These are phyloP conservation scores for Exsudoporus frostii DNA, from an alignment of 768 basidiomycete species.

Conservation along the genomic window DNA sequence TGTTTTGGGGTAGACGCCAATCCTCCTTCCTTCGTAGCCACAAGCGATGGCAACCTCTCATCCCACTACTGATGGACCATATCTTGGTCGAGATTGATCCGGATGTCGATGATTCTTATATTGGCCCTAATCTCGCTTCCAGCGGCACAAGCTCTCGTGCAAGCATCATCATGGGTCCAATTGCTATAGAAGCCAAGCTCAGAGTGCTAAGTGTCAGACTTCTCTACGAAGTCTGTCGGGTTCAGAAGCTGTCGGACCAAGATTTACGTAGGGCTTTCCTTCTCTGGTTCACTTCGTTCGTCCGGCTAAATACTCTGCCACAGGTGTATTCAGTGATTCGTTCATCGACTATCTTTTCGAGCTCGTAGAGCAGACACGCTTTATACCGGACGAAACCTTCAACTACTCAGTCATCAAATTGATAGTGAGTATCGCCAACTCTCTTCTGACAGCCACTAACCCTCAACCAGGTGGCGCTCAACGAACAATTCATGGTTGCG, in stretches of 20 bases:
- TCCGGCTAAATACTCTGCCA: slow-evolving; percentile 1
- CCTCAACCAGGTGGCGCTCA: slow-evolving; percentile 73
- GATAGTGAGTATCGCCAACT: slow-evolving; percentile 53
- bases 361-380: slow-evolving; percentile 87
- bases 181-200: slow-evolving; percentile 84
- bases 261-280: slow-evolving; percentile 66
- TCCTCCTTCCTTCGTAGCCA: slow-evolving; percentile 71
- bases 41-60: slow-evolving; percentile 78
- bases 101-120: slow-evolving; percentile 61
- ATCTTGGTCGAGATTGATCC: slow-evolving; percentile 78
- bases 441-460: slow-evolving; percentile 6
- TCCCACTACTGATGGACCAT: slow-evolving; percentile 84
- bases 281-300: background rate
- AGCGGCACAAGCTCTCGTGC: slow-evolving; percentile 28
- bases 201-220: slow-evolving; percentile 67
- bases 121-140: slow-evolving; percentile 36
- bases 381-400: slow-evolving; percentile 86
- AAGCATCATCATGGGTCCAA: slow-evolving; percentile 40
- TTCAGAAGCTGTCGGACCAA: slow-evolving; percentile 74
- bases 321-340: slow-evolving; percentile 75
- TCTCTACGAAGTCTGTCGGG: slow-evolving; percentile 90
- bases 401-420: slow-evolving; percentile 96
- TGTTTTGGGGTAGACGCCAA: slow-evolving; percentile 69
- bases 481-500: slow-evolving; percentile 98
- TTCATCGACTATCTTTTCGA: slow-evolving; percentile 92